phyloP scores from a whole-genome alignment of 2,329 filamentous ascomycete genomes.

The Sclerotinia spermophila region DNA sequence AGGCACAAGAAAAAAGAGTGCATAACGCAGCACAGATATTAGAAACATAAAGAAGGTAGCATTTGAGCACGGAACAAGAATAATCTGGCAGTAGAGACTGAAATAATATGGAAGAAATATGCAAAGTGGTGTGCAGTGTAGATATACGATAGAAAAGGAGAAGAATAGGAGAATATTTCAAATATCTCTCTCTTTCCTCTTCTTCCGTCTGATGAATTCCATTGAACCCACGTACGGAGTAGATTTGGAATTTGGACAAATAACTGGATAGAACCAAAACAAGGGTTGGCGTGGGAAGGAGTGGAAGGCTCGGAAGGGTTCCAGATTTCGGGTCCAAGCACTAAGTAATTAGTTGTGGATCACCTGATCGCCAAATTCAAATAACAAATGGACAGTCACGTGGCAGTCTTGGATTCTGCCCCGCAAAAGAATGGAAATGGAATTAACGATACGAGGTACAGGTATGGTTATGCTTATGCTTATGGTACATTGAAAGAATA shows the following conservation, averaged over 20 bases:
- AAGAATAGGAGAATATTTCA: neutral
- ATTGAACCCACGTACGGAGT: neutral
- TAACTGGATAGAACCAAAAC: neutral
- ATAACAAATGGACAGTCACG: no score
- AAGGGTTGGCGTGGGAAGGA: no score
- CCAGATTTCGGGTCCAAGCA: no score
- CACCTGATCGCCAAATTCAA: no score
- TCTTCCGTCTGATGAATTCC: neutral
- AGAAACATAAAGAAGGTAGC: constrained; percentile 37
- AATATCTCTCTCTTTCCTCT: neutral
- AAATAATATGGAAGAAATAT: neutral
- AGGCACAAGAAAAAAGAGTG: constrained; percentile 52
- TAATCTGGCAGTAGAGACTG: neutral
- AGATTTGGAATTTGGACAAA: neutral
- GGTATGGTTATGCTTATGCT: no score
- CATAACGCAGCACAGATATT: constrained; percentile 35
- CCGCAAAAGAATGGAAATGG: neutral
- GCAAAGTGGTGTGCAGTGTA: neutral
- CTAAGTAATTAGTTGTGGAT: no score
- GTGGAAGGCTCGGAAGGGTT: no score
- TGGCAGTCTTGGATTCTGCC: neutral
- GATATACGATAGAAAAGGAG: neutral
- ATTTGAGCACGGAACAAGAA: constrained; percentile 19
- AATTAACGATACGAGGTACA: no score
- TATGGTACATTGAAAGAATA: no score